Conservation (phyloP, 2,329 filamentous ascomycete species). For the Plectosphaerella plurivora region DNA sequence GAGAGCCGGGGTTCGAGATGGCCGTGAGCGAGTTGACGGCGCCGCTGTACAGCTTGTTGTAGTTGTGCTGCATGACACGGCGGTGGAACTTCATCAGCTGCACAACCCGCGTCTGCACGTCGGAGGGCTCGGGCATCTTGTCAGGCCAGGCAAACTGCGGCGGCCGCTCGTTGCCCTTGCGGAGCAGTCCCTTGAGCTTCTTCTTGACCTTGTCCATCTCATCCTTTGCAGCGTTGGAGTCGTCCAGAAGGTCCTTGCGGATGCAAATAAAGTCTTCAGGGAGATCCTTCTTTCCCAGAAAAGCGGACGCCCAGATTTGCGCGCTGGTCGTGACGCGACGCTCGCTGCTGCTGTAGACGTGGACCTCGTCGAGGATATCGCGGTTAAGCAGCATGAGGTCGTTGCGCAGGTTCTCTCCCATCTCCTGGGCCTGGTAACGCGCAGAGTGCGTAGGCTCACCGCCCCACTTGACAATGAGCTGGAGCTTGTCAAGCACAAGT, state of each 20-base stretch:
- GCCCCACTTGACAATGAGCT: constrained; percentile 98
- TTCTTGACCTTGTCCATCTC: constrained; percentile 99
- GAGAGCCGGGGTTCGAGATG: constrained; percentile 44
- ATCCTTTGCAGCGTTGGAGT: constrained; percentile 97
- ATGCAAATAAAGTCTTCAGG: constrained; percentile 83
- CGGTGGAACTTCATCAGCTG: constrained; percentile 98
- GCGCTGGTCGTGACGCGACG: constrained; percentile 91
- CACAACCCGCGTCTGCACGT: constrained; percentile 87
- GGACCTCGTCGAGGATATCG: constrained; percentile 86
- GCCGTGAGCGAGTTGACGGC: constrained; percentile 59
- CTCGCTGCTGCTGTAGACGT: constrained; percentile 94
- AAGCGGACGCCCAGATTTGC: constrained; percentile 90
- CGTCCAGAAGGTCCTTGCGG: constrained; percentile 90
- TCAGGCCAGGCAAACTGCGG: constrained; percentile 98
- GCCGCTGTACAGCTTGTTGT: constrained; percentile 68
- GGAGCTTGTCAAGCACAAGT: constrained; percentile 88
- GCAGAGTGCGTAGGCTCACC: constrained; percentile 97
- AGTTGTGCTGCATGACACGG: constrained; percentile 92
- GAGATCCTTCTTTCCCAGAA: constrained; percentile 81
- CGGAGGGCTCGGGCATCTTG: constrained; percentile 88
- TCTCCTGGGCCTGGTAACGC: constrained; percentile 90
- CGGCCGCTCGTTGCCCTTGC: constrained; percentile 89
- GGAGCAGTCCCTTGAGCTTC: constrained; percentile 88
- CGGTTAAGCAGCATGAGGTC: constrained; percentile 90
- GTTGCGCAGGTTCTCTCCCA: constrained; percentile 93